phyloP scores from a whole-genome alignment of 169 alveolate genomes.

The Eimeria sp. region DNA sequence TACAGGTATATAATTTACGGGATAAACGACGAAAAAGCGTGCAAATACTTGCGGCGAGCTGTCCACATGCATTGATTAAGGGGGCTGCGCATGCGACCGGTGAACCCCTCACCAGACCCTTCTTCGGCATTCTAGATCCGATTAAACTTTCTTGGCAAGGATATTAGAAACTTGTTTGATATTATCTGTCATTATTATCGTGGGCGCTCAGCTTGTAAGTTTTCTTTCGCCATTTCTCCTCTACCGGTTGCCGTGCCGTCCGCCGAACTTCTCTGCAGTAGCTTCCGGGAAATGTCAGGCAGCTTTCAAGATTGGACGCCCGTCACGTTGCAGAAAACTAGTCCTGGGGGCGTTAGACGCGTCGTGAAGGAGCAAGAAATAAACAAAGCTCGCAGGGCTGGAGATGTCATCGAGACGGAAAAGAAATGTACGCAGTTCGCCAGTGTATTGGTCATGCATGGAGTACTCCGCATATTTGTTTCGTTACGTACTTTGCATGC shows the following conservation, averaged over 20 bases:
- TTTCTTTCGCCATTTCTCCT: not conserved
- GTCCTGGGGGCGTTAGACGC: slow-evolving; percentile 80
- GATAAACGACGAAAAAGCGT: not conserved
- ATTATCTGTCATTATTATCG: not conserved
- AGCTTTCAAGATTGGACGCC: slow-evolving; percentile 85
- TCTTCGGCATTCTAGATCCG: not conserved
- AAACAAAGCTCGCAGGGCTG: slow-evolving; percentile 83
- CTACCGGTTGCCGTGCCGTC: not conserved
- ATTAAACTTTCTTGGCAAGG: not conserved
- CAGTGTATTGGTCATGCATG: not conserved
- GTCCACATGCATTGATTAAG: not conserved
- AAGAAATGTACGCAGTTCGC: slow-evolving; percentile 74
- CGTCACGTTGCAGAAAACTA: slow-evolving; percentile 82
- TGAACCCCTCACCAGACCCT: not conserved
- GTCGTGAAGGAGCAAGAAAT: slow-evolving; percentile 82
- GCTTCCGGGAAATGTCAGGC: slow-evolving; percentile 44
- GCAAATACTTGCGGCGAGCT: not conserved
- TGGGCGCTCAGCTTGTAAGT: not conserved
- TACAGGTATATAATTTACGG: not conserved
- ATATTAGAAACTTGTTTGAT: not conserved
- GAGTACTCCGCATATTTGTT: not conserved
- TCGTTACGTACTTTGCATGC: not conserved
- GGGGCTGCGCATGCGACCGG: not conserved
- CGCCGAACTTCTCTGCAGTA: not conserved
- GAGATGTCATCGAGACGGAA: slow-evolving; percentile 82